phyloP scores from a whole-genome alignment of 805 yeast genomes.

The Saccharomyces cerevisiae region DNA sequence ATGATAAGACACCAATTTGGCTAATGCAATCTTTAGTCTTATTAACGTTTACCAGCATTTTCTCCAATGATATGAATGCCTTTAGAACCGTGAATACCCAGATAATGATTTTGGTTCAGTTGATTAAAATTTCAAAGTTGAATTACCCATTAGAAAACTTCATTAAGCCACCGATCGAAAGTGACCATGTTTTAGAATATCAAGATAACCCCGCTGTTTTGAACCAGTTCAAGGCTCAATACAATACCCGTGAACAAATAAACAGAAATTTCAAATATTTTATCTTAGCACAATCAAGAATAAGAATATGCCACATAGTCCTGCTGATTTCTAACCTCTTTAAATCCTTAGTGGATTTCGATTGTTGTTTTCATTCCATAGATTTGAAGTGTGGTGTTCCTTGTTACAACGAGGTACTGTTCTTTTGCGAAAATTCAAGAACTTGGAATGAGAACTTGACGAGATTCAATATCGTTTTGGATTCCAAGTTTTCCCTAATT shows the following conservation, averaged over 20 bases:
- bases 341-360: slow-evolving; percentile 38
- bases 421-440: slow-evolving; percentile 43
- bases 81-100: slow-evolving; percentile 74
- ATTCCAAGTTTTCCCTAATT: slow-evolving; percentile 46
- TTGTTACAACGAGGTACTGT: slow-evolving; percentile 50
- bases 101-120: slow-evolving; percentile 66
- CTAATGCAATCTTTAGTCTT: slow-evolving; percentile 75
- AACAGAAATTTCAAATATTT: slow-evolving; percentile 41
- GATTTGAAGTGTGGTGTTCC: slow-evolving; percentile 60
- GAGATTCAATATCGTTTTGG: slow-evolving; percentile 34
- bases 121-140: slow-evolving; percentile 69
- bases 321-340: slow-evolving; percentile 51
- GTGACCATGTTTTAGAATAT: slow-evolving; percentile 37
- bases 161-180: slow-evolving; percentile 34
- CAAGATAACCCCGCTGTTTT: slow-evolving; percentile 38
- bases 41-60: slow-evolving; percentile 75
- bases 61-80: slow-evolving; percentile 57
- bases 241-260: slow-evolving; percentile 24
- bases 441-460: slow-evolving; percentile 44
- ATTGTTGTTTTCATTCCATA: slow-evolving; percentile 37
- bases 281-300: slow-evolving; percentile 64
- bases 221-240: slow-evolving; percentile 30
- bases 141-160: slow-evolving; percentile 48
- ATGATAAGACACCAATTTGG: slow-evolving; percentile 42
- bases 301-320: slow-evolving; percentile 64